Percentiles rank a stretch among this genome's conserved stretches.
phyloP scores from a whole-genome alignment of 148 eudicot species.

The Mesembryanthemum crystallinum region DNA sequence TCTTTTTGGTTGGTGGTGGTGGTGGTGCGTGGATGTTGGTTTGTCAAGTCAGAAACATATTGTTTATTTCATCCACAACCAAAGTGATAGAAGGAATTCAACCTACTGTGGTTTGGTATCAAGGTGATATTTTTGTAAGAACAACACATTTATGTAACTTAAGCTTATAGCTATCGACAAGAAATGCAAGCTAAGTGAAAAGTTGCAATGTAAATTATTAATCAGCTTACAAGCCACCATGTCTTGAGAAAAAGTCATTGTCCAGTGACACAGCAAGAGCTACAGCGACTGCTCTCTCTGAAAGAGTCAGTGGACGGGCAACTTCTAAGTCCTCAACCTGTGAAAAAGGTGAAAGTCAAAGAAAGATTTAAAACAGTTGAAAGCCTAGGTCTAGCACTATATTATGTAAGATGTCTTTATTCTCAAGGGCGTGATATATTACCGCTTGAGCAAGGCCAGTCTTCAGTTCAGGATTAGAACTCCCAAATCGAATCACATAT shows the following conservation, averaged over 20 bases:
- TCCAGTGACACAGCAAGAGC: slow-evolving; percentile 96
- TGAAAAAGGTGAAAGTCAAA: not conserved
- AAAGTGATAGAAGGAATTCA: no score
- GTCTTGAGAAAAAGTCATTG: slow-evolving; percentile 91
- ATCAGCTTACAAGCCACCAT: slow-evolving; percentile 80
- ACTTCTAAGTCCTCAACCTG: slow-evolving; percentile 78
- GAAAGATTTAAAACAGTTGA: slow-evolving; percentile 12
- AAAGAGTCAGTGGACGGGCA: slow-evolving; percentile 72
- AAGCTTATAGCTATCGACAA: not conserved
- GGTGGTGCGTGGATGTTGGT: no score
- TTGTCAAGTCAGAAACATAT: no score
- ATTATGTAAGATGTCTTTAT: not conserved
- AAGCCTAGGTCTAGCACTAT: not conserved
- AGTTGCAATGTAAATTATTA: slow-evolving; percentile 1
- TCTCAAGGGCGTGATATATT: slow-evolving; percentile 10
- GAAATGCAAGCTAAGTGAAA: not conserved
- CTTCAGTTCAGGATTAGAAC: slow-evolving; percentile 40
- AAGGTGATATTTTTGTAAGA: no score
- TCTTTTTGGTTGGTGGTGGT: no score
- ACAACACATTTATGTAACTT: no score
- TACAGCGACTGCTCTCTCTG: slow-evolving; percentile 88
- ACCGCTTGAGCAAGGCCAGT: slow-evolving; percentile 48
- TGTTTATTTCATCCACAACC: no score
- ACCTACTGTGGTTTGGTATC: no score
- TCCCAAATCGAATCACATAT: slow-evolving; percentile 90